Evolutionary conservation across 2,329 filamentous ascomycete species (phyloP), one percentile per base, ranked within the genome.

Genomic region (Aureobasidium melanogenum): DNA sequence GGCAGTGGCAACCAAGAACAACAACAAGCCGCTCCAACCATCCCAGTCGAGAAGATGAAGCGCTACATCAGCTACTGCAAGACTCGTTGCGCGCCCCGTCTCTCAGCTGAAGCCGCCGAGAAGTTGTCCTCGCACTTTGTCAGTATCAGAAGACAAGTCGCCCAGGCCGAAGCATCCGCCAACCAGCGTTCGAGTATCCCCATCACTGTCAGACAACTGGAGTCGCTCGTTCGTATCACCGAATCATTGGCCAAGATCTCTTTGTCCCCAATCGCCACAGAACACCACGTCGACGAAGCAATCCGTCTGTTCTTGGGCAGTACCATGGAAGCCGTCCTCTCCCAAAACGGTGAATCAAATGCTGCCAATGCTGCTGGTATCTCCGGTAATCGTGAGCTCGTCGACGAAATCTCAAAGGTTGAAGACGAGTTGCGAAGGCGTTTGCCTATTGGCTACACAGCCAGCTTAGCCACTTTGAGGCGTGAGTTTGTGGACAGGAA

Each of bases 91-190:
- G 94, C 94, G 1, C 94, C 94, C 22, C 88, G 92, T 44, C 86
- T 99, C 30, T 95, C 90, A 30, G 82, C 88, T 19, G 90, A 95
- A 76, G 94, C 94, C 0, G 89, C 93, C 0, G 94, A 97, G 76
- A 97, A 97, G 75, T 85, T 99, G 15, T 96, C 91, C 0, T 96
- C 91, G 1, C 93, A 99, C 75, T 99, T 99, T 69, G 94, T 99
- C 64, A 92, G 90, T 64, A 97, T 99, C 73, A 86, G 94, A 62
- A 87, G 90, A 65, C 93, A 97, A 76, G 91, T 99, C 7, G 93
- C 96, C 73, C 88, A 90, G 26, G 87, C 90, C 0, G 94, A 99
- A 74, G 80, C 95, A 47, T 89, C 96, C 69, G 88, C 92, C 65
- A 96, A 97, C 73, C 83, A 88, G 43, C 88, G 94, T 19, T 96